Percentiles rank a stretch among this genome's conserved stretches.
These are phyloP conservation scores for Corynascus novoguineensis DNA, from an alignment of 495 filamentous ascomycete species.

Conservation along the genomic window DNA sequence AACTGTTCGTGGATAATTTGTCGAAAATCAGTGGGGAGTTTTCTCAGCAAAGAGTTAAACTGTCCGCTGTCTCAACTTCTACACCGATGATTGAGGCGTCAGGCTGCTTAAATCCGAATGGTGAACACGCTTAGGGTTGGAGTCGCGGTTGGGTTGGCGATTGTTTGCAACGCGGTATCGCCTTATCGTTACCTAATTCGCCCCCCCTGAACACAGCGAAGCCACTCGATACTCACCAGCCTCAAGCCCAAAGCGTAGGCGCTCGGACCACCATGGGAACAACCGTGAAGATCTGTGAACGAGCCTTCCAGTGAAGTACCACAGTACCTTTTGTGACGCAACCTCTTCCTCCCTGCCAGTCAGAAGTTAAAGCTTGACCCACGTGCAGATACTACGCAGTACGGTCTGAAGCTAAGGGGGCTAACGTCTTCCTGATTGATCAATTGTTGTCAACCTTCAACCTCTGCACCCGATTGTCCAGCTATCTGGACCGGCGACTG, in stretches of 20 bases:
- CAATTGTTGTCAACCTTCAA: slow-evolving; percentile 28
- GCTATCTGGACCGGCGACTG: slow-evolving; percentile 15
- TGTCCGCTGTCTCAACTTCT: neutral
- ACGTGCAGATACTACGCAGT: slow-evolving; percentile 22
- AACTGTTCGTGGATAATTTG: neutral
- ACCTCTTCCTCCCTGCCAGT: slow-evolving; percentile 15
- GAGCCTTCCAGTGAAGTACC: neutral
- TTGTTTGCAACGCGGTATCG: slow-evolving; percentile 8
- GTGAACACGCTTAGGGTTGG: neutral
- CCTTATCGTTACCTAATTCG: neutral
- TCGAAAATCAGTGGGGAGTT: neutral
- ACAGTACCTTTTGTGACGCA: neutral
- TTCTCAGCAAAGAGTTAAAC: neutral
- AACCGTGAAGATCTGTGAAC: neutral
- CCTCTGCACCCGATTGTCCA: slow-evolving; percentile 13
- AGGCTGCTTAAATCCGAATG: neutral
- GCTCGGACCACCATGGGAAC: neutral
- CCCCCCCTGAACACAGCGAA: neutral
- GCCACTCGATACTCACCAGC: neutral
- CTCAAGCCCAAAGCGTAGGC: too few relatives aligned
- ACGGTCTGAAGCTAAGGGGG: neutral
- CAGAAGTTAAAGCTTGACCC: slow-evolving; percentile 7
- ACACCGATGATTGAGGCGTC: neutral
- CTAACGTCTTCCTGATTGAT: slow-evolving; percentile 26
- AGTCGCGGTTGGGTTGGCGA: neutral